These are phyloP conservation scores for Trapa bicornis DNA, from an alignment of 345 rosid genomes.

Conservation along the genomic window DNA sequence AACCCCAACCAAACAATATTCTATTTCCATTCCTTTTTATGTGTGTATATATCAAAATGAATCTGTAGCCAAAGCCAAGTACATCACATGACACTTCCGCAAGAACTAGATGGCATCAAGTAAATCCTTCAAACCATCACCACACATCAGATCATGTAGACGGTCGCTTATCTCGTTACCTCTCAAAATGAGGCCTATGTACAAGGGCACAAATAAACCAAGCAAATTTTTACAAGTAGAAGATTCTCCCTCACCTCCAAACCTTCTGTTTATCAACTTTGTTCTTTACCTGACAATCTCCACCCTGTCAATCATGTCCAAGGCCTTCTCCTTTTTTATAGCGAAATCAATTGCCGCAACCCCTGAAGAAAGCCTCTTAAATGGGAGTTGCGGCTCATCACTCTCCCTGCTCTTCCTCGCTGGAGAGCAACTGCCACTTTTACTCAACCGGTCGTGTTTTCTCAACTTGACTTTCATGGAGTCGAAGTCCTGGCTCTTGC, in stretches of 20 bases:
- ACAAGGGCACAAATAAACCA: neutral
- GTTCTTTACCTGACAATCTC: slow-evolving; percentile 9
- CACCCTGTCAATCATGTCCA: slow-evolving; percentile 49
- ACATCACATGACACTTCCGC: neutral
- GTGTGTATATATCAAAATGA: slow-evolving; percentile 1
- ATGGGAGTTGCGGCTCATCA: slow-evolving; percentile 2
- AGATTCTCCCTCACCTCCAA: neutral
- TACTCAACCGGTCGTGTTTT: slow-evolving; percentile 38
- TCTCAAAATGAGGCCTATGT: neutral
- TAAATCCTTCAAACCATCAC: neutral
- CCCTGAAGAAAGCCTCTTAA: slow-evolving; percentile 32
- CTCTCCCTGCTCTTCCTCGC: slow-evolving; percentile 29
- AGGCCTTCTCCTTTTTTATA: slow-evolving; percentile 36
- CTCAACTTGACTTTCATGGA: slow-evolving; percentile 21
- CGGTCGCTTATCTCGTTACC: neutral
- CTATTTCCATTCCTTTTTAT: neutral
- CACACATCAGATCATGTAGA: neutral
- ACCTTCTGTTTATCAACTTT: neutral
- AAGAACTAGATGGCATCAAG: neutral
- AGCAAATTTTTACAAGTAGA: neutral
- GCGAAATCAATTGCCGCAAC: slow-evolving; percentile 35
- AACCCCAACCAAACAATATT: neutral
- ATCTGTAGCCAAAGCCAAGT: neutral
- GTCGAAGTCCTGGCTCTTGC: slow-evolving; percentile 42
- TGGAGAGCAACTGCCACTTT: slow-evolving; percentile 29